A percentile compares a stretch with the other conserved stretches of the same genome.
These are phyloP conservation scores for Colletotrichum kahawae DNA, from an alignment of 2,329 filamentous ascomycete genomes.

Conservation along the genomic window DNA sequence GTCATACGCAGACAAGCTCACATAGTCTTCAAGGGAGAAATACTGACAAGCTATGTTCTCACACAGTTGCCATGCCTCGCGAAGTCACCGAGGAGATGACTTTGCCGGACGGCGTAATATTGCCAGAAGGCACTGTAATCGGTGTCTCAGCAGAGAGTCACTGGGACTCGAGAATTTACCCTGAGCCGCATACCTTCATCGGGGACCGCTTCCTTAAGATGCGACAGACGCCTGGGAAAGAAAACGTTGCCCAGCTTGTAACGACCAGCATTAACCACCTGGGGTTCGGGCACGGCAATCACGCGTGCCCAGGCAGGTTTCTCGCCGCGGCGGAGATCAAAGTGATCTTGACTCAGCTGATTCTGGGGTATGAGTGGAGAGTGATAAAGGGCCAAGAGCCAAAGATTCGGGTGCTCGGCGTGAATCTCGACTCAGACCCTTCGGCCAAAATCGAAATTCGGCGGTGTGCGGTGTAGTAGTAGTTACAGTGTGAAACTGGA, in stretches of 20 bases:
- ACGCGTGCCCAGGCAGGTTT: background rate
- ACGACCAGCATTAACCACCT: background rate
- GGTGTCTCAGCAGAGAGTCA: background rate
- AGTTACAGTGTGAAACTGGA: background rate
- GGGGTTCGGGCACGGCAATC: background rate
- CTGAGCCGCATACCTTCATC: background rate
- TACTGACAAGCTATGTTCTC: background rate
- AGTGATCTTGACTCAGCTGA: conserved; percentile 31
- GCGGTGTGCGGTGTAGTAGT: background rate
- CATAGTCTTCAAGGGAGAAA: accelerated
- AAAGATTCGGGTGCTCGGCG: background rate
- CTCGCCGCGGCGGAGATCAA: background rate
- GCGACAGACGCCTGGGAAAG: background rate
- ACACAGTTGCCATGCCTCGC: background rate
- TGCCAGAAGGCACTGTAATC: background rate
- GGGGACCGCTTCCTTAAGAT: background rate
- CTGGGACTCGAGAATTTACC: background rate
- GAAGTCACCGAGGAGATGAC: background rate
- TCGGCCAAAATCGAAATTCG: background rate
- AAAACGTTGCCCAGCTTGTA: background rate
- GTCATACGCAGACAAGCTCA: accelerated
- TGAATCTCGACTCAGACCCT: background rate
- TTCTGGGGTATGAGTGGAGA: conserved; percentile 40
- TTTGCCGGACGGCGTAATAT: background rate
- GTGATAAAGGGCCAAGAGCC: background rate